Percentiles rank a stretch among this genome's conserved stretches.
Evolutionary conservation across 2,329 filamentous ascomycete genomes (phyloP).

Genomic region (Incumbomyces lentus): DNA sequence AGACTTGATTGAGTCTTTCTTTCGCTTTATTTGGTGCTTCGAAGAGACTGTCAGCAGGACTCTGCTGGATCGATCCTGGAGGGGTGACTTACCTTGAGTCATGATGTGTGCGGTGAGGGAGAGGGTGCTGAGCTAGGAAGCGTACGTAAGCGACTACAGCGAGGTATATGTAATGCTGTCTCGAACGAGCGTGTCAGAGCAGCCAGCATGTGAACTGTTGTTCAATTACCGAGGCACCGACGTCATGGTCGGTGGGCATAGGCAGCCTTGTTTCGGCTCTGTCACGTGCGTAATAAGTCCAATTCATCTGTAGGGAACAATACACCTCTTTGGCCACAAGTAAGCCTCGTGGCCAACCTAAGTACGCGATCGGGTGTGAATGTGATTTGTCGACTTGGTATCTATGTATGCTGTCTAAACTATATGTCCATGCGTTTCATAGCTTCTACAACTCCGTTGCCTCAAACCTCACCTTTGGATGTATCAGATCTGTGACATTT

Average conservation of each 20-base stretch:
- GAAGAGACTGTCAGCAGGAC: background rate
- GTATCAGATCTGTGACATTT: conserved; percentile 57
- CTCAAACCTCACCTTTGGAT: conserved; percentile 55
- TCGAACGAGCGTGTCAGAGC: background rate
- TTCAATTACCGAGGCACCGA: too few species aligned
- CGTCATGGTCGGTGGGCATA: too few species aligned
- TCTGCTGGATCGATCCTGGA: background rate
- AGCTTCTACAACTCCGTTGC: conserved; percentile 35
- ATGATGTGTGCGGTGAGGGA: conserved; percentile 22
- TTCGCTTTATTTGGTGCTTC: conserved; percentile 36
- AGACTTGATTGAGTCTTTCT: conserved; percentile 50
- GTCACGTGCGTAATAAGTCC: too few species aligned
- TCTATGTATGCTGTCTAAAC: background rate
- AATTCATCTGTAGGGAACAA: too few species aligned
- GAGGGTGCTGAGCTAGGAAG: background rate
- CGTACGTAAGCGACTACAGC: too few species aligned
- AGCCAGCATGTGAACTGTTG: too few species aligned
- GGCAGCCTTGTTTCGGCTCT: too few species aligned
- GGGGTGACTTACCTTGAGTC: conserved; percentile 30
- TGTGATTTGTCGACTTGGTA: background rate
- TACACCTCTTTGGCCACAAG: too few species aligned
- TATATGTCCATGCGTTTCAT: background rate
- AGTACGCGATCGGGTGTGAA: background rate
- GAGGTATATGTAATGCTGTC: too few species aligned
- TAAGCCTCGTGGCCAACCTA: too few species aligned